Evolutionary conservation across 768 basidiomycete species (phyloP).

Genomic region (Amanita exitialis): DNA sequence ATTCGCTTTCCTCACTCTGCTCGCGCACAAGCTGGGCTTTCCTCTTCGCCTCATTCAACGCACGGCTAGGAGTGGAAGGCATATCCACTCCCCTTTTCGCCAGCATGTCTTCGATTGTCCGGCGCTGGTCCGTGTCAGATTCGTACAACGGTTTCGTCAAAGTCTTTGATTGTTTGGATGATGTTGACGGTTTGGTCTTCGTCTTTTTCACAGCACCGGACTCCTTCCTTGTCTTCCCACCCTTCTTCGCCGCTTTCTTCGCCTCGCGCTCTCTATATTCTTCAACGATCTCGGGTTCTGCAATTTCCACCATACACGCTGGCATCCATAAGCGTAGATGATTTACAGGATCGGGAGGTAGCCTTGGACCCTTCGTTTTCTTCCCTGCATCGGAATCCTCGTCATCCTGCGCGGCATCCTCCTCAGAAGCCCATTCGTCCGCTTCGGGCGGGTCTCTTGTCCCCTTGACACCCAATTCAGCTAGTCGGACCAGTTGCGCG

Average conservation of each 20-base stretch:
- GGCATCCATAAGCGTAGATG: constrained; percentile 75
- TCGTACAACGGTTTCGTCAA: background rate
- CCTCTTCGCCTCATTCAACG: background rate
- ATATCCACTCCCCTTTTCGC: background rate
- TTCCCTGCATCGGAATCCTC: constrained; percentile 17
- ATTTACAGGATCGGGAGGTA: constrained; percentile 40
- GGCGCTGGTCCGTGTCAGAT: background rate
- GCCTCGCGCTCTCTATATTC: constrained; percentile 44
- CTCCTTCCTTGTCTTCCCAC: constrained; percentile 25
- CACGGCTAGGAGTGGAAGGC: background rate
- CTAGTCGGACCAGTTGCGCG: constrained; percentile 49
- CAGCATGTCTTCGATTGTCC: background rate
- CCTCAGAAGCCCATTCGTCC: constrained; percentile 37
- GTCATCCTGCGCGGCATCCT: constrained; percentile 36
- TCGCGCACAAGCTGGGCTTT: background rate
- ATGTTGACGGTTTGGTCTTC: constrained; percentile 7
- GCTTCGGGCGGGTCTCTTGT: constrained; percentile 36
- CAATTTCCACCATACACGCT: constrained; percentile 62
- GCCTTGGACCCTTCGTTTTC: constrained; percentile 18
- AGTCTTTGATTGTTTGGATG: background rate
- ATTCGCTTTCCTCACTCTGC: constrained; percentile 2
- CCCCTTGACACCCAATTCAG: constrained; percentile 59
- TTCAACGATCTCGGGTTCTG: constrained; percentile 54
- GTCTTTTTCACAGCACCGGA: constrained; percentile 11
- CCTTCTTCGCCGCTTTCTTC: constrained; percentile 41